Evolutionary conservation across 2,329 filamentous ascomycete genomes (phyloP), one percentile per base, ranked within the genome.

Genomic region (Reticulascus tulasneorum): DNA sequence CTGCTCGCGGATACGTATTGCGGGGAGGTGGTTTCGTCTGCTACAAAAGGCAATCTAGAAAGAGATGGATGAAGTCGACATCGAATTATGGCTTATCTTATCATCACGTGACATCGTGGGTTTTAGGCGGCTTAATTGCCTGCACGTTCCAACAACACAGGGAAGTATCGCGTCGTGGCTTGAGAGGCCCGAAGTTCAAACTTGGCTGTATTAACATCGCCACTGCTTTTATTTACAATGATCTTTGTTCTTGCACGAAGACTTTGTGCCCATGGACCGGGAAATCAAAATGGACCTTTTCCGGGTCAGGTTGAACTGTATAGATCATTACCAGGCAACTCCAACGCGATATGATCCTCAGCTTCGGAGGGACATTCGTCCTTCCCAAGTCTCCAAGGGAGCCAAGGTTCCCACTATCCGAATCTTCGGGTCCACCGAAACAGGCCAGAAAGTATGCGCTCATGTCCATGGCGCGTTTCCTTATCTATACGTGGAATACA

Each of bases 401-500:
- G 82, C 86, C 9, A 84, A 80, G 46, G 80, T 97, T 0, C 91
- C 93, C 1, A 79, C 97, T 9, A 81, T 98, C 42, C 80, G 93
- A 47, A 77, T 94, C 9, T 98, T 97, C 62, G 93, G 93, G 1
- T 82, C 89, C 4, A 96, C 91, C 1, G 88, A 94, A 58, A 93
- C 88, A 0, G 93, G 93, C 0, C 90, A 97, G 63, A 96, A 94
- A 56, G 88, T 96, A 12, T 96, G 93, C 64, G 87, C 87, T 20
- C 93, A 98, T 65, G 79, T 98, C 37, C 93, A 97, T 61, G 93
- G 94, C 42, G 89, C 87, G 16, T 90, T 98, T 52, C 93, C 93
- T 2, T 98, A 98, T 56, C 68, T 97, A n/a, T 97, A 89, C 56
- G 71, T 98, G 37, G 84, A 91, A 58, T 95, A 95, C 58, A 69